Evolutionary conservation across 2,329 filamentous ascomycete species (phyloP).

Genomic region (Rosellinia necatrix): DNA sequence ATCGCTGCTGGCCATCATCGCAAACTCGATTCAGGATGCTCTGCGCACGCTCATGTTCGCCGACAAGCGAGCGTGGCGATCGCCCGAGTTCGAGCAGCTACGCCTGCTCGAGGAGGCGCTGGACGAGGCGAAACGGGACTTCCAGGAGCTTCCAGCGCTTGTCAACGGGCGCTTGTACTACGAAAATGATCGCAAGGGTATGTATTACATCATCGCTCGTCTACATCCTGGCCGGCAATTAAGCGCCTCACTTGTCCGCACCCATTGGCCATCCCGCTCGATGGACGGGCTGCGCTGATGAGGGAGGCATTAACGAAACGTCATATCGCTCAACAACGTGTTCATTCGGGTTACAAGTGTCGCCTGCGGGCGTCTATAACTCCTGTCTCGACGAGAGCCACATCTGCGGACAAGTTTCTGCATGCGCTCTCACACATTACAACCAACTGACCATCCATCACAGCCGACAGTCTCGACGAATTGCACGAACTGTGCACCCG

Average conservation of each 20-base stretch:
- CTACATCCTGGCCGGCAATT: neutral
- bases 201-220: slow-evolving; percentile 34
- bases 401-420: neutral
- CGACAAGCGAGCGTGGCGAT: slow-evolving; percentile 63
- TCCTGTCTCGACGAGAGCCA: neutral
- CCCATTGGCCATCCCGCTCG: neutral
- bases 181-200: slow-evolving; percentile 60
- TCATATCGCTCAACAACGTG: slow-evolving; percentile 12
- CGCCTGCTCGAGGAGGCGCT: slow-evolving; percentile 59
- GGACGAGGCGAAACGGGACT: slow-evolving; percentile 64
- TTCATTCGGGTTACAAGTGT: neutral
- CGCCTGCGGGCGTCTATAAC: neutral
- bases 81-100: slow-evolving; percentile 64
- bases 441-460: slow-evolving; percentile 18
- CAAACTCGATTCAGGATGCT: slow-evolving; percentile 56
- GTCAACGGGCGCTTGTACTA: slow-evolving; percentile 63
- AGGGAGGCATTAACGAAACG: neutral
- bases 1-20: slow-evolving; percentile 62
- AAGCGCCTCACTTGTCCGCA: neutral
- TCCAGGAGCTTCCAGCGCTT: slow-evolving; percentile 60
- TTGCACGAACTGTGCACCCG: slow-evolving; percentile 51
- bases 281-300: neutral
- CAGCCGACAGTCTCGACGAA: slow-evolving; percentile 59
- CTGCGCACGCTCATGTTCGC: slow-evolving; percentile 60
- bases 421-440: neutral